Evolutionary conservation across 306 rosid species (phyloP).

Genomic region (Benincasa hispida): DNA sequence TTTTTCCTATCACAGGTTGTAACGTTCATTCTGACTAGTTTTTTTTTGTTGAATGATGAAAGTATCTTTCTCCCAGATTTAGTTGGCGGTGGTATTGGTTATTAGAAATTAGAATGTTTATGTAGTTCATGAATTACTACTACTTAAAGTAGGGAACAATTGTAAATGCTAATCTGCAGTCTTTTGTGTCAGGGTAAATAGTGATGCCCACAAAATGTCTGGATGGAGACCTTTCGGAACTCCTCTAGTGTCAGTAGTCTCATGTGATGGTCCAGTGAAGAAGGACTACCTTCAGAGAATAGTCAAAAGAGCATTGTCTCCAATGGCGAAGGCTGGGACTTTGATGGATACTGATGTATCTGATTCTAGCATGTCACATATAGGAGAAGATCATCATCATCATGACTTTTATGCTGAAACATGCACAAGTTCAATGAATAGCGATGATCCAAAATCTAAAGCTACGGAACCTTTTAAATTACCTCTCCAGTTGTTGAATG

Average conservation of each 20-base stretch:
- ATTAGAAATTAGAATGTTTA: not conserved
- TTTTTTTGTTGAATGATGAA: not conserved
- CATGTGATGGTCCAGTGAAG: slow-evolving; percentile 53
- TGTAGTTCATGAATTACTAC: not conserved
- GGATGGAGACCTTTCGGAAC: slow-evolving; percentile 85
- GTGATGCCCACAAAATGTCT: slow-evolving; percentile 42
- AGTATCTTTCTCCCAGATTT: not conserved
- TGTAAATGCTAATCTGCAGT: not conserved
- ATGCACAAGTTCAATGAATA: slow-evolving; percentile 28
- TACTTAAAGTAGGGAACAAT: not conserved
- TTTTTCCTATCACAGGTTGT: not conserved
- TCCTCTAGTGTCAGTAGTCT: slow-evolving; percentile 59
- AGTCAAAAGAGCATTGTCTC: slow-evolving; percentile 55
- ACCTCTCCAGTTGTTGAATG: slow-evolving; percentile 70
- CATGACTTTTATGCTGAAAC: slow-evolving; percentile 20
- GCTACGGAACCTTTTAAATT: slow-evolving; percentile 25
- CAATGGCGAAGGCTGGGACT: slow-evolving; percentile 50
- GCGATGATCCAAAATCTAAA: slow-evolving; percentile 36
- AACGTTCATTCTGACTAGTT: not conserved
- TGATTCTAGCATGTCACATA: slow-evolving; percentile 31
- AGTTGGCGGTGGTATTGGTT: not conserved
- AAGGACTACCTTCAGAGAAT: slow-evolving; percentile 54
- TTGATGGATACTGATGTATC: slow-evolving; percentile 25
- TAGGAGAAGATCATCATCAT: slow-evolving; percentile 21
- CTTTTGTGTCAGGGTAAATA: slow-evolving; percentile 33